These are phyloP conservation scores for Annona squamosa DNA, from an alignment of 164 flowering plant genomes.

Conservation along the genomic window DNA sequence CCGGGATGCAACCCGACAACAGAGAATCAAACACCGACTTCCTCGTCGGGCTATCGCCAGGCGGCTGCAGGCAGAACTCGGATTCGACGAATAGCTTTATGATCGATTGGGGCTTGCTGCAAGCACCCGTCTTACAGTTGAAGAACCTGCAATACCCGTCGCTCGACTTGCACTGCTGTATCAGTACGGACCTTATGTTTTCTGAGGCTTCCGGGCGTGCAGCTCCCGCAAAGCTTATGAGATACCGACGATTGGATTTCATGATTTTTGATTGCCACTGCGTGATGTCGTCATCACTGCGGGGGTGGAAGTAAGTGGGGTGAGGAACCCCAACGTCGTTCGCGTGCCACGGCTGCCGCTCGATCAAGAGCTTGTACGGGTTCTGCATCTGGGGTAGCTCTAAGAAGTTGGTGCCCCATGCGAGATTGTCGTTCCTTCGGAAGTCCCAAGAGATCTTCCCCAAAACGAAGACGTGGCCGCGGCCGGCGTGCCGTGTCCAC, in stretches of 20 bases:
- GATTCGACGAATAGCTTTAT: slow-evolving; percentile 55
- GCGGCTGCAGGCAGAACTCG: slow-evolving; percentile 83
- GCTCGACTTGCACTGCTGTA: slow-evolving; percentile 44
- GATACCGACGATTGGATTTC: slow-evolving; percentile 25
- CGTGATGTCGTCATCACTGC: slow-evolving; percentile 45
- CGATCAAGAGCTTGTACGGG: slow-evolving; percentile 63
- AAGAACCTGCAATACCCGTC: slow-evolving; percentile 35
- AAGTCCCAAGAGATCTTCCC: slow-evolving; percentile 88
- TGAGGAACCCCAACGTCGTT: slow-evolving; percentile 78
- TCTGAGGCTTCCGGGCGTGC: slow-evolving; percentile 41
- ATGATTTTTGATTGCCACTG: slow-evolving; percentile 47
- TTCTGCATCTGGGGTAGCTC: slow-evolving; percentile 50
- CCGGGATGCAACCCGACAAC: slow-evolving; percentile 83
- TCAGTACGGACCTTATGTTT: slow-evolving; percentile 48
- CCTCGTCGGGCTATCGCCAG: slow-evolving; percentile 77
- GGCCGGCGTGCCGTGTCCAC: slow-evolving; percentile 48
- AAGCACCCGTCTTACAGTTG: slow-evolving; percentile 38
- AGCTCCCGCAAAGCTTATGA: slow-evolving; percentile 61
- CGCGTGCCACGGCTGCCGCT: slow-evolving; percentile 64
- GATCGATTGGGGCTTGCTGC: slow-evolving; percentile 36
- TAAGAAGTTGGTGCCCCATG: slow-evolving; percentile 63
- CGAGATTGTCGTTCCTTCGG: slow-evolving; percentile 23
- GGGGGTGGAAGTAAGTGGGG: slow-evolving; percentile 79
- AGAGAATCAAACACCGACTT: slow-evolving; percentile 77
- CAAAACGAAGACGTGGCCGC: slow-evolving; percentile 67